phyloP scores from a whole-genome alignment of 1,139 yeast species.

The Geotrichum candidum region DNA sequence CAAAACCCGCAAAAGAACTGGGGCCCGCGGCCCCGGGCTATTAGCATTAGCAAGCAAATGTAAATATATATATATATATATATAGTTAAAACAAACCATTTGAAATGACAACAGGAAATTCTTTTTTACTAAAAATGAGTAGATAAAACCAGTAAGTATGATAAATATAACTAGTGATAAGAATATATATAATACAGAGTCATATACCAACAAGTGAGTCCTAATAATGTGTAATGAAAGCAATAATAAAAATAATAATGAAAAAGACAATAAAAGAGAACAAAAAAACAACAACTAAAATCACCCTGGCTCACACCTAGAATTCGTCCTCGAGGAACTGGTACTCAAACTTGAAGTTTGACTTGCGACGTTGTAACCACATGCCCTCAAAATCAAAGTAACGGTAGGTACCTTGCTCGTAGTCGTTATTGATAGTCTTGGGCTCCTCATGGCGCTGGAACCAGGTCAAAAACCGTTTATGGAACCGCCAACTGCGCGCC shows the following conservation, averaged over 20 bases:
- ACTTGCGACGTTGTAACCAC: constrained; percentile 81
- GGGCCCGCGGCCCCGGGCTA: constrained; percentile 56
- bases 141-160: too few relatives aligned
- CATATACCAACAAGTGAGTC: too few relatives aligned
- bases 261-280: constrained; percentile 30
- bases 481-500: constrained; percentile 83
- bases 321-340: constrained; percentile 40
- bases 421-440: constrained; percentile 40
- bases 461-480: constrained; percentile 76
- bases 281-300: neutral
- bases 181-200: too few relatives aligned
- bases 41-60: too few relatives aligned
- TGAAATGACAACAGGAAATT: too few relatives aligned
- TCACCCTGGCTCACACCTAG: constrained; percentile 8
- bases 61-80: too few relatives aligned
- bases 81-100: constrained; percentile 44
- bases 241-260: too few relatives aligned
- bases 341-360: constrained; percentile 55
- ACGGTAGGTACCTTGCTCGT: constrained; percentile 56
- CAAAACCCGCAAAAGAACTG: constrained; percentile 89
- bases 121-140: too few relatives aligned
- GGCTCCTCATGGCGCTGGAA: constrained; percentile 61
- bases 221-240: too few relatives aligned
- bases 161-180: too few relatives aligned
- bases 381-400: constrained; percentile 87